phyloP scores from a whole-genome alignment of 2,329 filamentous ascomycete species.

The Scedosporium boydii region DNA sequence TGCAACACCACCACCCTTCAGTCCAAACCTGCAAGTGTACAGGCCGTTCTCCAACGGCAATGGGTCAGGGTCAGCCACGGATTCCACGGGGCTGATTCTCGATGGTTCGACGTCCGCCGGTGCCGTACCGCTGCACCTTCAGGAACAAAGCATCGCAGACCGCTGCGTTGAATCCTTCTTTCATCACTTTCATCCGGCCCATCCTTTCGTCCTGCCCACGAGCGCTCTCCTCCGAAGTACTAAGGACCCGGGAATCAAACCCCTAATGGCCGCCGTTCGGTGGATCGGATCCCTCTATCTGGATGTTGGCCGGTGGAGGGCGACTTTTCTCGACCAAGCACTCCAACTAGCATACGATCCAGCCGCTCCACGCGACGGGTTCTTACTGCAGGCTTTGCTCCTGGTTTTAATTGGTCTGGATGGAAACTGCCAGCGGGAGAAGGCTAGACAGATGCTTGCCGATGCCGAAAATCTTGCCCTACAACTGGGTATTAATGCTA shows the following conservation, averaged over 20 bases:
- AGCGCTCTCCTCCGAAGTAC: slow-evolving; percentile 37
- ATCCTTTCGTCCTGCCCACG: slow-evolving; percentile 49
- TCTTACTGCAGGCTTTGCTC: slow-evolving; percentile 67
- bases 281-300: slow-evolving; percentile 49
- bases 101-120: slow-evolving; percentile 11
- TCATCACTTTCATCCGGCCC: slow-evolving; percentile 45
- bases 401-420: slow-evolving; percentile 71
- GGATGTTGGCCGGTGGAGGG: slow-evolving; percentile 33
- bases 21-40: slow-evolving; percentile 30
- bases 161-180: slow-evolving; percentile 50
- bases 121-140: slow-evolving; percentile 13
- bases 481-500: slow-evolving; percentile 65
- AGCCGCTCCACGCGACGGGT: slow-evolving; percentile 42
- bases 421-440: slow-evolving; percentile 61
- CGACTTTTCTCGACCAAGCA: slow-evolving; percentile 49
- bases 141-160: slow-evolving; percentile 31
- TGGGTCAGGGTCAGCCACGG: slow-evolving; percentile 17
- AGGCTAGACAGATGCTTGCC: slow-evolving; percentile 56
- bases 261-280: slow-evolving; percentile 43
- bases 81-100: slow-evolving; percentile 11
- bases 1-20: slow-evolving; percentile 14
- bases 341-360: slow-evolving; percentile 39
- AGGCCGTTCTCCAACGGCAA: slow-evolving; percentile 14
- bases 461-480: slow-evolving; percentile 64
- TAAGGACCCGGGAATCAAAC: slow-evolving; percentile 36